Evolutionary conservation across 352 stramenopile species (phyloP), one percentile per base, ranked within the genome.

Genomic region (Pythium sukuiense): DNA sequence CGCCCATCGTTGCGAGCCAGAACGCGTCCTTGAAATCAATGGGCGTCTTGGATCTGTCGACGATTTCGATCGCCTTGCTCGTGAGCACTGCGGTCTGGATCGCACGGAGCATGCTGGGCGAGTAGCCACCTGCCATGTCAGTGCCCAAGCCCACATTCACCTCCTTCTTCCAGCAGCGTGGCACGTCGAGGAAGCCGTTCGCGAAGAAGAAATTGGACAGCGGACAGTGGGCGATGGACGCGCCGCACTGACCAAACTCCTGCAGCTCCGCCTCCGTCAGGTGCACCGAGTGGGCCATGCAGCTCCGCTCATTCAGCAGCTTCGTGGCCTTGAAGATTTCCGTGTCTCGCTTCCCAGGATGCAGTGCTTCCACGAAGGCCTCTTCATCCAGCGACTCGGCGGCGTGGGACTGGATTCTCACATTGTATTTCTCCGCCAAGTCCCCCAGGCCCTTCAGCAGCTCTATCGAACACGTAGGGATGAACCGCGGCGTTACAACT

Each of bases 201-300:
- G 82, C 81, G 52, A 98, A 94, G 65, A 85, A 96, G 59, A 98
- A 96, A 61, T 98, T 98, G 29, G 86, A 97, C 30, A 96, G 73
- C 20, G 93, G 89, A 74, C 93, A 98, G 64, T 96, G 87, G 16
- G 90, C 85, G 50, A 98, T 90, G 33, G 80, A 85, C 27, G 88
- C 71, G 27, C 87, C 76, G 0, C 69, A 80, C 45, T 53, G 24
- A 3, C 62, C 60, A 65, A 97, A 76, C 45, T 85, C 59, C 0
- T 71, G 71, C 7, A 89, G 64, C 70, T 98, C 91, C 8, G 78
- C 46, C 46, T 87, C 76, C 0, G 30, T 79, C 29, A 94, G 68
- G 61, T 96, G 89, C 13, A 97, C 82, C 1, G 80, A 77, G 59
- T 98, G 93, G 2, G 92, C 93, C 85, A 98, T 95, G 52, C 93